These are phyloP conservation scores for Polysphondylium violaceum DNA, from an alignment of 78 protist genomes.

Conservation along the genomic window DNA sequence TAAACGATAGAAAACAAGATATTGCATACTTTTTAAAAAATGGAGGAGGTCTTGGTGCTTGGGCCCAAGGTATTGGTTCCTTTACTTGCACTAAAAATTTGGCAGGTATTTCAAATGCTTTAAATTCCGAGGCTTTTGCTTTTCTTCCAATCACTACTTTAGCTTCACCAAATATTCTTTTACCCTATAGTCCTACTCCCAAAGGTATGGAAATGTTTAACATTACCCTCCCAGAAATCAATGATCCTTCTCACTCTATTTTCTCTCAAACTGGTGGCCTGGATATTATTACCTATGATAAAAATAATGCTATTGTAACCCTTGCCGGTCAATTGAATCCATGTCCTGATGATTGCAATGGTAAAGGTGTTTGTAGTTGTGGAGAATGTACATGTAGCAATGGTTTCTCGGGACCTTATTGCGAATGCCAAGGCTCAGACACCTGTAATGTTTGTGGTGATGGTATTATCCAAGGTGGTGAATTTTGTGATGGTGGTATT, in stretches of 20 bases:
- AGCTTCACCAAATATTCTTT: background rate
- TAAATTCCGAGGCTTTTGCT: background rate
- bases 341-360: constrained; percentile 29
- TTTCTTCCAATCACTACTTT: constrained; percentile 4
- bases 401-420: background rate
- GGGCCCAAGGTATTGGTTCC: constrained; percentile 24
- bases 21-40: constrained; percentile 8
- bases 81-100: constrained; percentile 7
- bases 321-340: constrained; percentile 26
- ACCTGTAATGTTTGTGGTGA: constrained; percentile 21
- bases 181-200: constrained; percentile 2
- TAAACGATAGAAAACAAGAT: background rate
- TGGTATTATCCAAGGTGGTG: background rate
- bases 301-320: constrained; percentile 18
- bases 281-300: constrained; percentile 11
- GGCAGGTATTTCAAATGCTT: background rate
- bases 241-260: constrained; percentile 22
- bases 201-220: background rate
- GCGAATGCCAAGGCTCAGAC: background rate
- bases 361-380: constrained; percentile 19
- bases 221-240: background rate
- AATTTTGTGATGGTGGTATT: constrained; percentile 4
- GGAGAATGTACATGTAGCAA: constrained; percentile 11
- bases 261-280: constrained; percentile 23
- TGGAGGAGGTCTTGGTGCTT: constrained; percentile 25